Conservation (phyloP, 805 yeast genomes). For the Cyberlindnera saturnus region DNA sequence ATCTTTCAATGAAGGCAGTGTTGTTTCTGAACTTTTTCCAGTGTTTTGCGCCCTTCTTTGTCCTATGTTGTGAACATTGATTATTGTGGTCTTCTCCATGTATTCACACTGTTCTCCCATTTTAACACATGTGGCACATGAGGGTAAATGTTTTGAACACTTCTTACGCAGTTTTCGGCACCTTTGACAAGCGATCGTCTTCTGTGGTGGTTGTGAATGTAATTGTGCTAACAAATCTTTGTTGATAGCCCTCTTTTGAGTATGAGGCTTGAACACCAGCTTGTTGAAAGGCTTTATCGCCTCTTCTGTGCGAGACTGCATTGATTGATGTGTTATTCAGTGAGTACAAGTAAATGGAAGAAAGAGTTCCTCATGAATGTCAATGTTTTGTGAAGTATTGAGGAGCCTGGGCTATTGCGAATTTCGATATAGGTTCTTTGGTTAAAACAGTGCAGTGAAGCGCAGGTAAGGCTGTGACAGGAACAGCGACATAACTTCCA, state of each 20-base stretch:
- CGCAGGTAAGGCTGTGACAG: not conserved
- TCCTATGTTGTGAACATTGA: too few relatives aligned
- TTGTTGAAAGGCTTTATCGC: not conserved
- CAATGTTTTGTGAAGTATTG: not conserved
- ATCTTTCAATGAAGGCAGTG: constrained; percentile 7
- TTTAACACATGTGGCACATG: constrained; percentile 42
- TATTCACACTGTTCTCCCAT: constrained; percentile 30
- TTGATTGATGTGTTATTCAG: not conserved
- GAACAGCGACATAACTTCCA: too few relatives aligned
- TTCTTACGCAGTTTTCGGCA: constrained; percentile 34
- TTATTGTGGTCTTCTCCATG: constrained; percentile 12
- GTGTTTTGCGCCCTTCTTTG: too few relatives aligned
- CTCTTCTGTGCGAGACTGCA: not conserved
- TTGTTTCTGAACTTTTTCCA: too few relatives aligned
- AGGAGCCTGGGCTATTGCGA: not conserved
- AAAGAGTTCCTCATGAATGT: not conserved
- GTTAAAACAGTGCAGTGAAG: constrained; percentile 1
- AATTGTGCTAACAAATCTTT: constrained; percentile 4
- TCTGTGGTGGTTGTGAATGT: constrained; percentile 8
- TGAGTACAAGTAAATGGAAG: too few relatives aligned
- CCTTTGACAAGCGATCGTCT: constrained; percentile 23
- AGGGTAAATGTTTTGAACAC: constrained; percentile 46
- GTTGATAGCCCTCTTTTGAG: constrained; percentile 9
- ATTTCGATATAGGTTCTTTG: not conserved
- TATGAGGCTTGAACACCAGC: constrained; percentile 15